phyloP scores from a whole-genome alignment of 306 rosid genomes.

The Trifolium pratense region DNA sequence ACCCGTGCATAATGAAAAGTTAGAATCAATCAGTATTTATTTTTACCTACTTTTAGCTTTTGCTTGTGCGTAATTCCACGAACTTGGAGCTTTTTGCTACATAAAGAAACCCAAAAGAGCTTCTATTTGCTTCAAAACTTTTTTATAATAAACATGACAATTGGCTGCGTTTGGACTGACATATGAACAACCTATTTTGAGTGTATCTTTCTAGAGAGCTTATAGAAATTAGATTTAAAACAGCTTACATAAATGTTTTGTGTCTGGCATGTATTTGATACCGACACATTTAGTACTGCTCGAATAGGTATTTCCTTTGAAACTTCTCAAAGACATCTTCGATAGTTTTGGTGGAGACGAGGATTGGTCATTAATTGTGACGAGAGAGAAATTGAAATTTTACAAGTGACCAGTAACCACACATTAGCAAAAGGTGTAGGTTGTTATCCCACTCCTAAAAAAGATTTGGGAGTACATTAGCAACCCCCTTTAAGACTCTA shows the following conservation, averaged over 20 bases:
- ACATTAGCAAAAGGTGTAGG: too few relatives aligned
- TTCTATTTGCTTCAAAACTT: slow-evolving; percentile 13
- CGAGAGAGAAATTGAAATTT: too few relatives aligned
- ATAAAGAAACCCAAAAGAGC: neutral
- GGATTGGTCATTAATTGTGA: too few relatives aligned
- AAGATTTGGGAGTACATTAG: too few relatives aligned
- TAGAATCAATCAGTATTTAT: neutral
- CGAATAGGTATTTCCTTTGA: neutral
- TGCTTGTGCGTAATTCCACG: neutral
- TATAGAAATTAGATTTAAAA: too few relatives aligned
- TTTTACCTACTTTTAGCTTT: slow-evolving; percentile 3
- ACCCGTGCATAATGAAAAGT: neutral
- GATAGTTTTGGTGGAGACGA: too few relatives aligned
- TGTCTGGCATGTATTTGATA: neutral
- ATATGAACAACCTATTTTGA: neutral
- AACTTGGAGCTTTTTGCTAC: neutral
- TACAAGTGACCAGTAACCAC: too few relatives aligned
- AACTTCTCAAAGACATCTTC: neutral
- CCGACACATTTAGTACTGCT: neutral
- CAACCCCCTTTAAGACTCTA: too few relatives aligned
- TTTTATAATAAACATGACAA: neutral
- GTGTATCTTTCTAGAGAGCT: neutral
- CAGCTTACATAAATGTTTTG: neutral
- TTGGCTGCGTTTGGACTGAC: neutral
- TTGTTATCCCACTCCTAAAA: too few relatives aligned